phyloP scores from a whole-genome alignment of 2,329 filamentous ascomycete genomes.

The Eurotiales sp. region DNA sequence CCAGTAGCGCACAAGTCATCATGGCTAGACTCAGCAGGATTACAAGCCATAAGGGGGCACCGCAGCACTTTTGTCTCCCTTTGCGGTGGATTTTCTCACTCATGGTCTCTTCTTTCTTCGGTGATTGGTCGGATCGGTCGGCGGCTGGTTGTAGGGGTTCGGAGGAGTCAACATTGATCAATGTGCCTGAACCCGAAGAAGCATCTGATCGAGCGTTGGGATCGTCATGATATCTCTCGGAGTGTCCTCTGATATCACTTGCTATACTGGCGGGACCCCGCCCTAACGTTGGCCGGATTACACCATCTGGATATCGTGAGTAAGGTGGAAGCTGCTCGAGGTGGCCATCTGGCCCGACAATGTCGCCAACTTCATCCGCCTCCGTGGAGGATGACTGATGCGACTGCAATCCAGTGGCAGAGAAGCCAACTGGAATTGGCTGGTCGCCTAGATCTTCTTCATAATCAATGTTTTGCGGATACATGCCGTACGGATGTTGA shows the following conservation, averaged over 20 bases:
- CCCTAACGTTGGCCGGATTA: slow-evolving; percentile 54
- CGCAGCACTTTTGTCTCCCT: slow-evolving; percentile 45
- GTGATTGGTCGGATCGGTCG: slow-evolving; percentile 17
- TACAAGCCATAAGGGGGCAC: slow-evolving; percentile 51
- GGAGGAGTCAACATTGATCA: slow-evolving; percentile 17
- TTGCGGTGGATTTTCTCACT: slow-evolving; percentile 45
- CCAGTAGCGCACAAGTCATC: slow-evolving; percentile 48
- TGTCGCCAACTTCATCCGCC: slow-evolving; percentile 71
- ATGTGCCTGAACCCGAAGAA: slow-evolving; percentile 30
- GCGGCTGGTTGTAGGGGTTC: slow-evolving; percentile 18
- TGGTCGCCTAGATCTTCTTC: slow-evolving; percentile 51
- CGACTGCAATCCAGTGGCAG: slow-evolving; percentile 55
- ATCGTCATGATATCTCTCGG: slow-evolving; percentile 28
- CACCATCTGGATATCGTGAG: slow-evolving; percentile 77
- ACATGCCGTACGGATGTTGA: slow-evolving; percentile 81
- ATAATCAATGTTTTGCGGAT: slow-evolving; percentile 70
- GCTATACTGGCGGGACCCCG: slow-evolving; percentile 36
- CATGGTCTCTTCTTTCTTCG: slow-evolving; percentile 23
- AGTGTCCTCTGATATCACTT: slow-evolving; percentile 19
- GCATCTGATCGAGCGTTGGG: slow-evolving; percentile 27
- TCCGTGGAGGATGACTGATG: slow-evolving; percentile 68
- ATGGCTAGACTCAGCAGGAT: slow-evolving; percentile 45
- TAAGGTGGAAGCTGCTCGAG: slow-evolving; percentile 90
- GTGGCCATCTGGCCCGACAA: slow-evolving; percentile 84
- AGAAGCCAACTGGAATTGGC: slow-evolving; percentile 68